Evolutionary conservation across 2,329 filamentous ascomycete genomes (phyloP).

Genomic region (Pseudogymnoascus sp.): DNA sequence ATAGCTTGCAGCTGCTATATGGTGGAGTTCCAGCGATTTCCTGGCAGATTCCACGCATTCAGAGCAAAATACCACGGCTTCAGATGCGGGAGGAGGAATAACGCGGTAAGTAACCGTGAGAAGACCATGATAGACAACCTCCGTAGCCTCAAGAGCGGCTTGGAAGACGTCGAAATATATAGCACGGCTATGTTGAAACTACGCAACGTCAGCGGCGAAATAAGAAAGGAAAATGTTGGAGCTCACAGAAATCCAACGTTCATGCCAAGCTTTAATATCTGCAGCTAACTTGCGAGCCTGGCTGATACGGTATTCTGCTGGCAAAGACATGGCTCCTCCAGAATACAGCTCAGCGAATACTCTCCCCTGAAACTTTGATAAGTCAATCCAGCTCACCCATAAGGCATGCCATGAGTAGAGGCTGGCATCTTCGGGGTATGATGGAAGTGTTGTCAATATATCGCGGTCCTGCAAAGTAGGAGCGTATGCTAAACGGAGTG

Average conservation of each 20-base stretch:
- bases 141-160: conserved; percentile 11
- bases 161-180: conserved; percentile 9
- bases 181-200: neutral
- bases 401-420: conserved; percentile 11
- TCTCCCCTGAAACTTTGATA: conserved; percentile 11
- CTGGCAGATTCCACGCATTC: conserved; percentile 15
- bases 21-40: conserved; percentile 12
- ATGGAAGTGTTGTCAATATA: conserved; percentile 11
- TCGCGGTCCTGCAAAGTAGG: conserved; percentile 16
- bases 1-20: conserved; percentile 8
- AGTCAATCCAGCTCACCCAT: conserved; percentile 13
- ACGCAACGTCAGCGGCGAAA: neutral
- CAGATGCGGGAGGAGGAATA: conserved; percentile 11
- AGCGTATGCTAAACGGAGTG: conserved; percentile 12
- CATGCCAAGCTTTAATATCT: neutral
- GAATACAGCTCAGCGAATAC: conserved; percentile 12
- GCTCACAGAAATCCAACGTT: neutral
- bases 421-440: conserved; percentile 1
- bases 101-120: conserved; percentile 16
- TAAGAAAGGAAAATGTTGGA: neutral
- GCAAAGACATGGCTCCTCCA: conserved; percentile 5
- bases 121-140: conserved; percentile 12
- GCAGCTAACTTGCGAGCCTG: neutral
- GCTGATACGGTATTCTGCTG: neutral
- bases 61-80: conserved; percentile 10